phyloP scores from a whole-genome alignment of 176 grass and related monocot genomes.

The Guadua angustifolia region DNA sequence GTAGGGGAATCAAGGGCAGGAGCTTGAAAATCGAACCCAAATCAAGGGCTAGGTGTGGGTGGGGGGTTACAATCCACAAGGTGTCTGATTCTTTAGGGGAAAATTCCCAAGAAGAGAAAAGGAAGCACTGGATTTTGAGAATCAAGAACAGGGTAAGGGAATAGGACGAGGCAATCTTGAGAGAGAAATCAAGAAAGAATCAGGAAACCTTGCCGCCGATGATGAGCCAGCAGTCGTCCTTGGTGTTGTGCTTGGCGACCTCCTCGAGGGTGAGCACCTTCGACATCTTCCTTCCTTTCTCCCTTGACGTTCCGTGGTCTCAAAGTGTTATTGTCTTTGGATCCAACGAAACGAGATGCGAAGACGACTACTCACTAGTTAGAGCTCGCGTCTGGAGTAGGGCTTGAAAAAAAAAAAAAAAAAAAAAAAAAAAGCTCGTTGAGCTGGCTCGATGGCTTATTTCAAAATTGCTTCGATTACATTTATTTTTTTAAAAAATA shows the following conservation, averaged over 20 bases:
- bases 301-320: neutral
- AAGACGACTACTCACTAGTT: neutral
- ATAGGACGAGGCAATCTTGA: neutral
- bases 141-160: neutral
- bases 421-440: too few species aligned
- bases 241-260: slow-evolving; percentile 58
- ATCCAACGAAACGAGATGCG: neutral
- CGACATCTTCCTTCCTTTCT: slow-evolving; percentile 1
- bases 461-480: too few species aligned
- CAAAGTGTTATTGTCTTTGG: neutral
- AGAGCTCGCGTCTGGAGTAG: too few species aligned
- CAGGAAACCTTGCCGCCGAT: slow-evolving; percentile 51
- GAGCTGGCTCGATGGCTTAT: too few species aligned
- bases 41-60: neutral
- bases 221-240: slow-evolving; percentile 67
- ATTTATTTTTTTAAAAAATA: too few species aligned
- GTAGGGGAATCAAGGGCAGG: neutral
- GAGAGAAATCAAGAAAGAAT: neutral
- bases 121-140: neutral
- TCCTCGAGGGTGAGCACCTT: slow-evolving; percentile 55
- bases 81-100: neutral
- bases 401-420: too few species aligned
- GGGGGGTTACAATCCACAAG: neutral
- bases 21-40: neutral
- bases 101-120: neutral